phyloP scores from a whole-genome alignment of 1,284 basidiomycete genomes.

The Butyriboletus appendiculatus region DNA sequence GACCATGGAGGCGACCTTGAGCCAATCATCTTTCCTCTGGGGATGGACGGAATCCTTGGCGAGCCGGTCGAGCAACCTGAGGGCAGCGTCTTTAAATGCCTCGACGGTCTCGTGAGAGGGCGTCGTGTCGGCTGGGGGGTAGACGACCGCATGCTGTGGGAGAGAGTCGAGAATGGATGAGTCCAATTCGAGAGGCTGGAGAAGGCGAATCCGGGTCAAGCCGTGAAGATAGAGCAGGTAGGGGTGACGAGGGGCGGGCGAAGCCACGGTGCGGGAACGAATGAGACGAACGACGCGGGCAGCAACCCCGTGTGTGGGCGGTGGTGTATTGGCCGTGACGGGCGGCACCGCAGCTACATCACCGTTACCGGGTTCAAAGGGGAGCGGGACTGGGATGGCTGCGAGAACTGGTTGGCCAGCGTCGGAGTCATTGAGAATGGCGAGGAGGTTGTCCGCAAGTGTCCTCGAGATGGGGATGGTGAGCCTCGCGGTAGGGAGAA shows the following conservation, averaged over 20 bases:
- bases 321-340: conserved; percentile 2
- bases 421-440: conserved; percentile 62
- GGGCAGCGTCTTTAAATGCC: conserved; percentile 66
- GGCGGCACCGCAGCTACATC: conserved; percentile 14
- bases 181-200: conserved; percentile 36
- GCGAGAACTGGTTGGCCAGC: conserved; percentile 60
- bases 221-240: conserved; percentile 70
- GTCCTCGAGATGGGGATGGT: conserved; percentile 58
- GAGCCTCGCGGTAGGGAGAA: conserved; percentile 65
- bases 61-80: conserved; percentile 65
- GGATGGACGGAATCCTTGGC: conserved; percentile 59
- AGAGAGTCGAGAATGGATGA: conserved; percentile 33
- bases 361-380: conserved; percentile 23
- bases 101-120: conserved; percentile 57
- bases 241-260: conserved; percentile 44
- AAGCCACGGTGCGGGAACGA: conserved; percentile 41
- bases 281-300: conserved; percentile 66
- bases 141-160: conserved; percentile 49
- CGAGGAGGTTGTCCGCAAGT: conserved; percentile 59
- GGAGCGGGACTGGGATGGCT: conserved; percentile 52
- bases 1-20: conserved; percentile 61
- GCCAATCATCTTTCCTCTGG: conserved; percentile 58
- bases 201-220: conserved; percentile 53
- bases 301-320: conserved; percentile 41
- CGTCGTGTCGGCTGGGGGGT: conserved; percentile 43